Percentiles rank a stretch among this genome's conserved stretches.
These are phyloP conservation scores for Saccharomycopsis fodiens DNA, from an alignment of 805 yeast genomes.

Conservation along the genomic window DNA sequence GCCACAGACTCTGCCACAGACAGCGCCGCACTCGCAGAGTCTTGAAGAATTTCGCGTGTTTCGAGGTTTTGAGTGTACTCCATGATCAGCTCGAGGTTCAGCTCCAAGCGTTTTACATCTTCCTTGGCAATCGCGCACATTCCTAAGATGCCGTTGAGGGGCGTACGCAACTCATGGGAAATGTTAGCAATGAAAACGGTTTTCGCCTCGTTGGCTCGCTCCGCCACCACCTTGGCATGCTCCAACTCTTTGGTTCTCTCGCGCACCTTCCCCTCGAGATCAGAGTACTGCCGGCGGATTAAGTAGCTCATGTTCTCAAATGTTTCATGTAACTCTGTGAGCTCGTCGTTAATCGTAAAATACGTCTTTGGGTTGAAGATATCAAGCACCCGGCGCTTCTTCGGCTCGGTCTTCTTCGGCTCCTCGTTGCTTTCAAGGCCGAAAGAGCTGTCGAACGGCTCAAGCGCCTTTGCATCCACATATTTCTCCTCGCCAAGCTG, in stretches of 20 bases:
- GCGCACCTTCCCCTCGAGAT: conserved; percentile 80
- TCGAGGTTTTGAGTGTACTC: not conserved
- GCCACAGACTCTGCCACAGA: conserved; percentile 28
- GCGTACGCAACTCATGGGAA: conserved; percentile 91
- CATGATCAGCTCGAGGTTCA: not conserved
- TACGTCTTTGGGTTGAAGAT: conserved; percentile 17
- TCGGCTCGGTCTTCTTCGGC: not conserved
- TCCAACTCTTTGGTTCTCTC: conserved; percentile 84
- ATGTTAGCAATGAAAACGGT: conserved; percentile 90
- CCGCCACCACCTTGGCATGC: conserved; percentile 82
- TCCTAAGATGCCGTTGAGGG: conserved; percentile 91
- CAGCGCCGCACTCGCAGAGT: conserved; percentile 1
- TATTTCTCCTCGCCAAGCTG: conserved; percentile 7
- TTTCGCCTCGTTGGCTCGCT: conserved; percentile 93
- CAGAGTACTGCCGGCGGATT: conserved; percentile 72
- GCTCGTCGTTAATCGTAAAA: conserved; percentile 49
- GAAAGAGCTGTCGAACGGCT: not conserved
- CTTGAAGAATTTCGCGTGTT: not conserved
- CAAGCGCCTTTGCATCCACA: not conserved
- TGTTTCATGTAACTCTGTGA: conserved; percentile 80
- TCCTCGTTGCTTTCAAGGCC: not conserved
- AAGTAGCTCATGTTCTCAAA: conserved; percentile 90
- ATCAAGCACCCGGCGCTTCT: not conserved
- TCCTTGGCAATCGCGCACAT: conserved; percentile 93
- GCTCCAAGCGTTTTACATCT: conserved; percentile 34